A percentile compares a stretch with the other conserved stretches of the same genome.
These are phyloP conservation scores for Panaeolus papilionaceus DNA, from an alignment of 768 basidiomycete species.

Conservation along the genomic window DNA sequence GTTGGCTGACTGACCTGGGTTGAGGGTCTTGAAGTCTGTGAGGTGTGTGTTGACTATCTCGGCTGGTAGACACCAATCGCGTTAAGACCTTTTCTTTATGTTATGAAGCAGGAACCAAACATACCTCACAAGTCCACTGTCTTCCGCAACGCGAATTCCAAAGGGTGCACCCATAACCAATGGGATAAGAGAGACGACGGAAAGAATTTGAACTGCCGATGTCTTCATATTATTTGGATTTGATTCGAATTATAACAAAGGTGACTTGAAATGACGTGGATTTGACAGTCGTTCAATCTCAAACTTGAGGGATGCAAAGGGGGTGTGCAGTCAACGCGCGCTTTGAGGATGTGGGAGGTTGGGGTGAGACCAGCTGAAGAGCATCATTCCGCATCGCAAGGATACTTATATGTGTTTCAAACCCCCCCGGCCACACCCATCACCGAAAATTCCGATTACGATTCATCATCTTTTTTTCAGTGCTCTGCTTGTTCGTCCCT, in stretches of 20 bases:
- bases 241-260: not conserved
- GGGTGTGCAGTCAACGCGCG: not conserved
- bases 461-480: not conserved
- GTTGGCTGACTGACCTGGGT: not conserved
- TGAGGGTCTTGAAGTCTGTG: too few relatives aligned
- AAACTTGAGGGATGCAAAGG: not conserved
- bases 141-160: not conserved
- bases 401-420: conserved; percentile 7
- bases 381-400: not conserved
- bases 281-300: not conserved
- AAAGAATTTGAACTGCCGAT: not conserved
- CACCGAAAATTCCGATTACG: not conserved
- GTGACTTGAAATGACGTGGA: not conserved
- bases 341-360: conserved; percentile 5
- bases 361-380: conserved; percentile 15
- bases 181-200: not conserved
- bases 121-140: not conserved
- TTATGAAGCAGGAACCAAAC: not conserved
- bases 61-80: too few relatives aligned
- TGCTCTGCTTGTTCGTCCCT: conserved; percentile 1
- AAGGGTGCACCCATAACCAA: not conserved
- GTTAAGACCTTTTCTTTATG: not conserved
- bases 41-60: too few relatives aligned
- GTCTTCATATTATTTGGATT: not conserved
- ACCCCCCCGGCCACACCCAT: not conserved